Conservation (phyloP, 768 basidiomycete species). For the Cystobasidium tubakii region DNA sequence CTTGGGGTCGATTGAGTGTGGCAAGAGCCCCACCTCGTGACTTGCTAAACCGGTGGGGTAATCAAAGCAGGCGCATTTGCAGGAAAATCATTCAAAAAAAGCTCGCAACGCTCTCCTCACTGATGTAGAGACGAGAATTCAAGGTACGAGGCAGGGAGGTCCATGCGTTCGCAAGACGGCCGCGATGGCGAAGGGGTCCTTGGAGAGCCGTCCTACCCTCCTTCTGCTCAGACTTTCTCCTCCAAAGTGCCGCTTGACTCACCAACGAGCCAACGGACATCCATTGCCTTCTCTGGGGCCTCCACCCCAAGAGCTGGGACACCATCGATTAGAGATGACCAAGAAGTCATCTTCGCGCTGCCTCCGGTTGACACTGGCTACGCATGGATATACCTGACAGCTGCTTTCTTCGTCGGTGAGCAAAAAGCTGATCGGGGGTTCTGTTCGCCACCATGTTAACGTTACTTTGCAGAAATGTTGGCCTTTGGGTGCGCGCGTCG, state of each 20-base stretch:
- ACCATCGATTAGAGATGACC: neutral
- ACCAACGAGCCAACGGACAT: neutral
- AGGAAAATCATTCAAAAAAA: too few species aligned
- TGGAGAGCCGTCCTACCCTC: neutral
- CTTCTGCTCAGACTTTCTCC: neutral
- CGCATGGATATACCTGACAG: slow-evolving; percentile 18
- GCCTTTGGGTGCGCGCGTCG: neutral
- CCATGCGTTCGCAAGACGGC: neutral
- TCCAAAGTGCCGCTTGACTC: neutral
- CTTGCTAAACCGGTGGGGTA: too few species aligned
- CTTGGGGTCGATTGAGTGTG: too few species aligned
- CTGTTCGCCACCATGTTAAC: neutral
- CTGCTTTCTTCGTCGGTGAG: slow-evolving; percentile 17
- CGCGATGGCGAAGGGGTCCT: neutral
- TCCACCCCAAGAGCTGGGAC: neutral
- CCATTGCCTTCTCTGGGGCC: neutral
- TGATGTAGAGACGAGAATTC: neutral
- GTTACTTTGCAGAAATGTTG: slow-evolving; percentile 5
- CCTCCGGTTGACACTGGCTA: slow-evolving; percentile 24
- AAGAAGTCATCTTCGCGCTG: slow-evolving; percentile 3
- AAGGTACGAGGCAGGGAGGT: neutral
- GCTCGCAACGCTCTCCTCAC: too few species aligned
- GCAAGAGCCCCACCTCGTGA: too few species aligned
- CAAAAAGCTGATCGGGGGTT: neutral
- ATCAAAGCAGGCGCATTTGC: too few species aligned